Conservation (phyloP, 352 stramenopile species). For the Phytophthora aleatoria region DNA sequence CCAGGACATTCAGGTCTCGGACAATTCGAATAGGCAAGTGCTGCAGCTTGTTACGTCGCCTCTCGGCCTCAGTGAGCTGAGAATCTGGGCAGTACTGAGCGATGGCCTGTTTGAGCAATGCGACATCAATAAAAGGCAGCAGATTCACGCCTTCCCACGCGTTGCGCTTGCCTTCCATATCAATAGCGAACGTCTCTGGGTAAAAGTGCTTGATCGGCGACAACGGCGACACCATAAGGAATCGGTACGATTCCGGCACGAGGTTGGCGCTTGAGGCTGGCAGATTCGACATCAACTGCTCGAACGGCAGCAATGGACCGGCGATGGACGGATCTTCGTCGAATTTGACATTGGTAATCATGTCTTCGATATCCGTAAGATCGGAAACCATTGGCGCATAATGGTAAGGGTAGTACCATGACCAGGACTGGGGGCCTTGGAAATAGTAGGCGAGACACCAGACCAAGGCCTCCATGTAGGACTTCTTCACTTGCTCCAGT, state of each 20-base stretch:
- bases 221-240: slow-evolving; percentile 95
- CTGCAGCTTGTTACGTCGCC: slow-evolving; percentile 87
- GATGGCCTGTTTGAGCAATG: slow-evolving; percentile 92
- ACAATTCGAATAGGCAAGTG: slow-evolving; percentile 80
- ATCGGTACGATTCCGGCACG: slow-evolving; percentile 92
- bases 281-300: slow-evolving; percentile 98
- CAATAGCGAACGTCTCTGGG: slow-evolving; percentile 80
- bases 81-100: slow-evolving; percentile 89
- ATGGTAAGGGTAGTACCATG: slow-evolving; percentile 99
- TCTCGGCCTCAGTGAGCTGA: slow-evolving; percentile 91
- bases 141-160: slow-evolving; percentile 99
- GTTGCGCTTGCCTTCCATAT: slow-evolving; percentile 93
- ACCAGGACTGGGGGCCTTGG: slow-evolving; percentile 95
- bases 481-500: slow-evolving; percentile 66
- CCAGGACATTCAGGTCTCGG: slow-evolving; percentile 76
- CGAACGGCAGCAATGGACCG: slow-evolving; percentile 94
- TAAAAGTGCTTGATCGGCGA: slow-evolving; percentile 98
- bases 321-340: slow-evolving; percentile 61
- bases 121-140: slow-evolving; percentile 98
- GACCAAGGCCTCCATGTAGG: slow-evolving; percentile 81
- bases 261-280: slow-evolving; percentile 95
- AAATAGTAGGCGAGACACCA: slow-evolving; percentile 88
- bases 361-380: slow-evolving; percentile 90
- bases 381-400: slow-evolving; percentile 99
- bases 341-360: slow-evolving; percentile 81